Base-by-base conservation (phyloP, 768 basidiomycete species). In the Trametes sanguinea region DNA sequence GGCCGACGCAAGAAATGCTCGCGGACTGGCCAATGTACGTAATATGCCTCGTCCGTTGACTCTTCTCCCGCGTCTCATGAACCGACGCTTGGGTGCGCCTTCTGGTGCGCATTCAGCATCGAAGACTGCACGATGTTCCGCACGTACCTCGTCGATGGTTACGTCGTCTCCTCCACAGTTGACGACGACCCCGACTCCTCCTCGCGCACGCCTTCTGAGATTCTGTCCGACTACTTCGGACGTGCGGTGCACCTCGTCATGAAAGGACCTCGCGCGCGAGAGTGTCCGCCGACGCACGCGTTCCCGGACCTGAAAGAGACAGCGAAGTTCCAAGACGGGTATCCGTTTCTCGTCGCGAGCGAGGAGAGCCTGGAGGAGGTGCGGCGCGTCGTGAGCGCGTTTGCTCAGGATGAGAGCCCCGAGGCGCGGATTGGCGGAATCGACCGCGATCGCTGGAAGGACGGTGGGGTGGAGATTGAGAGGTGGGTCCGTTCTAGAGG, bases 261-360 rank as follows among this genome's bases (percentile, higher is more conserved):
- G 76, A 92, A 91, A 69, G 90, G 90, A 16, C 82, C 83, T 1
- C 72, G 73, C 22, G 72, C 79, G 30, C 85, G 90, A 8, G 60
- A 57, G 0, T 81, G 83, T 53, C 75, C 74, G 29, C 79, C 86
- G 9, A 87, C 88, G 2, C 30, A 57, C 6, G 73, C 77, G 22
- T 87, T 85, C 66, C 88, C 89, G 5, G 68, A 81, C n/a, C 74
- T 90, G 53, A 74, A 81, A 32, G 84, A 83, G 3, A 81, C 79
- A 13, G 75, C 83, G 4, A 76, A 81, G 61, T 90, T 81, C 70
- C 87, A 91, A 72, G 90, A 92, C 63, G 85, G 83, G 57, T 92
- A 84, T 69, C 90, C 90, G 1, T 67, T 93, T 51, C 73, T 90
- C 37, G 68, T 92, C 6, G 75, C 88, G 30, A 87, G 86, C 27